Base-by-base conservation (phyloP, 2,329 filamentous ascomycete species). In the Ceratocystis papillata region DNA sequence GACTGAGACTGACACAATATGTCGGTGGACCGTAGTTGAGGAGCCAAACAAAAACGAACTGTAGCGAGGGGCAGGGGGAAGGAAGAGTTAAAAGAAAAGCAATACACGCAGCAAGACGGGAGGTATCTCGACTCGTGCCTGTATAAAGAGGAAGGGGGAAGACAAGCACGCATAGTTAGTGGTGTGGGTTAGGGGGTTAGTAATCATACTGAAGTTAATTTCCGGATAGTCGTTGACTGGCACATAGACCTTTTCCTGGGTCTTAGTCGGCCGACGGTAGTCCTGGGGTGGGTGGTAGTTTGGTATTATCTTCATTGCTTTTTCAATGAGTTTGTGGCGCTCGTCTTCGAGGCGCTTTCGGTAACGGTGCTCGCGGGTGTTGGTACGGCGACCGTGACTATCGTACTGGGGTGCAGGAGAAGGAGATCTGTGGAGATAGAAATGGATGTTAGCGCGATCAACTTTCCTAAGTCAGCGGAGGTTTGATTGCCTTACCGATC, bases 161-260 rank as follows among this genome's bases (percentile, higher is more conserved):
- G 30, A 37, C 62, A 46, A 64, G 33, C 50, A 12, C 17, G 45
- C 28, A 65, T 57, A 60, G 67, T 68, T 65, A 68, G 79, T 76
- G 80, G 78, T 79, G 83, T 82, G 77, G 81, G 86, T 89, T 87
- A 87, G 86, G 91, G 90, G 91, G 90, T 96, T 96, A 96, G 92
- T 87, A 92, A 94, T 93, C 93, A 93, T 96, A 99, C 94, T 99
- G 90, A 99, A 99, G 88, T 99, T 99, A 87, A 99, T 97, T 79
- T 99, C 94, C 83, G 94, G 94, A 78, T 99, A 99, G 79, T 99
- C 94, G 85, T 99, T 99, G 81, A 99, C 94, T 77, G 94, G 94
- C 77, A 99, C 94, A 77, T 99, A 99, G 88, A 99, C 95, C 83
- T 99, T 99, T 83, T 99, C 94, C 80, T 99, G 94, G 76, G 94